A percentile compares a stretch with the other conserved stretches of the same genome.
Evolutionary conservation across 225 moss, liverwort and hornwort species (phyloP).

Genomic region (Anthoceros angustus): DNA sequence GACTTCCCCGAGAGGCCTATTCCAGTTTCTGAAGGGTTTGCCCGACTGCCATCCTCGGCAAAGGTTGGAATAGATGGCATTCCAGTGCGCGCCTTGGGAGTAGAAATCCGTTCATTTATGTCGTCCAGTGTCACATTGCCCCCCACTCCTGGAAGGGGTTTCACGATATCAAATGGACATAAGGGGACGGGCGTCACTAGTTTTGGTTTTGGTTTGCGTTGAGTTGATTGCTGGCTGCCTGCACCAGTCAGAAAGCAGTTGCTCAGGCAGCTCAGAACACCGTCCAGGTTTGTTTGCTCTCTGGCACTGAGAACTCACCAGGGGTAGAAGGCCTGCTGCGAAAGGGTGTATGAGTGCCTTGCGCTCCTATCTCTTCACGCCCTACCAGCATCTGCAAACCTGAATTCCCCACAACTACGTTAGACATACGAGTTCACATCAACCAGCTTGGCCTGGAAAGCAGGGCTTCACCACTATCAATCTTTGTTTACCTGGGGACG

Average conservation of each 20-base stretch:
- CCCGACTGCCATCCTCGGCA: not conserved
- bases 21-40: not conserved
- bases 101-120: not conserved
- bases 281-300: not conserved
- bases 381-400: no score
- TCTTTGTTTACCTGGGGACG: no score
- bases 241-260: not conserved
- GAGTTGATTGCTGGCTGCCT: not conserved
- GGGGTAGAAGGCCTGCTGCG: not conserved
- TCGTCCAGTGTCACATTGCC: not conserved
- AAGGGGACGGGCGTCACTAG: not conserved
- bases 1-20: not conserved
- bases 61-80: not conserved
- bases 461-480: no score
- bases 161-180: not conserved
- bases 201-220: not conserved
- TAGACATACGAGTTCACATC: no score
- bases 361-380: no score
- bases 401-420: no score
- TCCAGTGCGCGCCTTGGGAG: not conserved
- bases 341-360: not conserved
- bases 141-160: not conserved
- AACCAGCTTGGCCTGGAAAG: no score
- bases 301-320: not conserved
- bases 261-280: not conserved